A percentile compares a stretch with the other conserved stretches of the same genome.
phyloP scores from a whole-genome alignment of 352 stramenopile genomes.

The Elongisporangium anandrum region DNA sequence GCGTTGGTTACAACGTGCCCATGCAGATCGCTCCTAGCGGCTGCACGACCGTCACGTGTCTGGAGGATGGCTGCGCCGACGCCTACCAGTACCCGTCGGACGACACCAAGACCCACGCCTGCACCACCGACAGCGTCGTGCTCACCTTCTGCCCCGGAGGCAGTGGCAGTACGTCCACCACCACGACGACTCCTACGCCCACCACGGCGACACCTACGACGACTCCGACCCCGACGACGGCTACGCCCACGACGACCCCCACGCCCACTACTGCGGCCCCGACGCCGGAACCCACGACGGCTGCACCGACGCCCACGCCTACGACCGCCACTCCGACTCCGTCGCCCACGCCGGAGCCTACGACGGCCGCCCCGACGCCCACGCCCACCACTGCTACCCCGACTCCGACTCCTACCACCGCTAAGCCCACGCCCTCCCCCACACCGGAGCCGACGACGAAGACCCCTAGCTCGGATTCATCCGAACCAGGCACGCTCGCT shows the following conservation, averaged over 20 bases:
- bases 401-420: slow-evolving; percentile 5
- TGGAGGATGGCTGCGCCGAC: slow-evolving; percentile 26
- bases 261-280: slow-evolving; percentile 18
- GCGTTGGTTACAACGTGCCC: slow-evolving; percentile 39
- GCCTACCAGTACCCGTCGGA: slow-evolving; percentile 39
- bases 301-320: slow-evolving; percentile 7
- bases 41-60: slow-evolving; percentile 31
- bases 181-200: slow-evolving; percentile 9
- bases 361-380: slow-evolving; percentile 10
- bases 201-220: slow-evolving; percentile 7
- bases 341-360: neutral
- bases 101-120: slow-evolving; percentile 37
- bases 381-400: slow-evolving; percentile 2
- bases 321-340: neutral
- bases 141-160: slow-evolving; percentile 48
- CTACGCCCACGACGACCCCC: slow-evolving; percentile 12
- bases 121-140: slow-evolving; percentile 28
- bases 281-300: slow-evolving; percentile 9
- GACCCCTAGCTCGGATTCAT: neutral
- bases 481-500: too few relatives aligned
- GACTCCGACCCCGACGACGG: slow-evolving; percentile 7
- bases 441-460: slow-evolving; percentile 2
- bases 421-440: slow-evolving; percentile 5
- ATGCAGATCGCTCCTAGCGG: slow-evolving; percentile 39
- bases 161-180: slow-evolving; percentile 6